Base-by-base conservation (phyloP, 306 rosid genomes). In the Prunus campanulata region DNA sequence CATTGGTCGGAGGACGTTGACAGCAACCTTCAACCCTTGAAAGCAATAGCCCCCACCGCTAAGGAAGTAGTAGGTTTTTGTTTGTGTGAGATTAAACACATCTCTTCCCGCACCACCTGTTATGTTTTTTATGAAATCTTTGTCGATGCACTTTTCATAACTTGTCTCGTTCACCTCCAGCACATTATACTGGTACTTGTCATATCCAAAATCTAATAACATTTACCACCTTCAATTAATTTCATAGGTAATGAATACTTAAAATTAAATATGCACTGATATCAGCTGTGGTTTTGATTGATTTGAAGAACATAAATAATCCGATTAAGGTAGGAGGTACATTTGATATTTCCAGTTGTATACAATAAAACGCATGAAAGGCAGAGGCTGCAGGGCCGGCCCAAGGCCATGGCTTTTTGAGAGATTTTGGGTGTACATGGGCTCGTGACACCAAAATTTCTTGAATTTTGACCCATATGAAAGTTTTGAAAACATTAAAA, bases 21-120 rank as follows among this genome's bases (percentile, higher is more conserved):
- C 35, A 55, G 71, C 57, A 7, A 78, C 81, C 55, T 78, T 78
- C 64, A 78, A 44, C 20, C 81, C 81, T 12, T 47, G 27, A 35
- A 70, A 78, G 76, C 76, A 78, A 20, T 70, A 78, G 6, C 81
- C 71, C 3, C 76, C 63, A 25, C 76, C 48, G 70, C 64, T 57
- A 22, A 78, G 69, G 61, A 78, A 78, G 76, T 78, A 61, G 46
- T 78, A 70, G n/a, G 81, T 78, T 60, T 69, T 78, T 57, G 20
- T 12, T 59, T 78, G 35, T 3, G 62, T 61, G 52, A 78, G 81
- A 32, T 60, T 30, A 51, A 78, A 60, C 24, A 78, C 81, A 46
- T 78, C 81, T 71, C 65, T 46, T 14, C 81, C 81, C 1, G 13
- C 22, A 4, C 81, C 81, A 47, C 29, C 71, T 15, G 81, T 78